phyloP scores from a whole-genome alignment of 257 asterid genomes.

The Solanum clarkiae region DNA sequence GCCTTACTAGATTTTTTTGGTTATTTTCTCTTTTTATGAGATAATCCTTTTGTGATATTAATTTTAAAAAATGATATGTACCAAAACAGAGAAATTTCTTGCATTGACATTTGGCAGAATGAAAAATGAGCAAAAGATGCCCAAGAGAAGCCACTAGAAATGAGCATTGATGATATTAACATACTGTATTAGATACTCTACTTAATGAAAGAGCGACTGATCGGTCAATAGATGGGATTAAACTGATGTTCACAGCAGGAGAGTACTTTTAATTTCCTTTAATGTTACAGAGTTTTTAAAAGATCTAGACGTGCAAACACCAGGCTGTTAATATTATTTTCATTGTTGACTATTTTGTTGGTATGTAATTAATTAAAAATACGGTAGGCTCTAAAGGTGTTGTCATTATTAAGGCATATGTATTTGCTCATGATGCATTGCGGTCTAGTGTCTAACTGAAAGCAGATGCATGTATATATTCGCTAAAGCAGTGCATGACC shows the following conservation, averaged over 20 bases:
- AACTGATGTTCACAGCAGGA: background rate
- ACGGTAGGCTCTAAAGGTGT: background rate
- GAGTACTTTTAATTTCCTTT: background rate
- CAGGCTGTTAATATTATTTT: background rate
- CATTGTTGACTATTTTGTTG: background rate
- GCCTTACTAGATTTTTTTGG: conserved; percentile 11
- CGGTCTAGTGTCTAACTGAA: background rate
- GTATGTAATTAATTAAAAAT: background rate
- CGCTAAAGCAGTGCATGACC: background rate
- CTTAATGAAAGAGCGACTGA: background rate
- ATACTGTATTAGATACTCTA: background rate
- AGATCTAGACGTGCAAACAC: background rate
- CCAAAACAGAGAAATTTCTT: background rate
- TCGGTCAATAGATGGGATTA: background rate
- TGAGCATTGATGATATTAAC: background rate
- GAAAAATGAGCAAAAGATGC: background rate
- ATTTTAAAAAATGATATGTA: background rate
- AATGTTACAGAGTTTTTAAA: background rate
- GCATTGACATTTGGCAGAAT: background rate
- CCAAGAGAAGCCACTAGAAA: background rate
- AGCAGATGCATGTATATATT: background rate
- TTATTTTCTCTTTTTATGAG: background rate
- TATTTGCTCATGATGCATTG: background rate
- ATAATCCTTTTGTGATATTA: background rate
- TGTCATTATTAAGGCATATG: background rate